phyloP scores from a whole-genome alignment of 148 eudicot species.

The Cornus controversa region DNA sequence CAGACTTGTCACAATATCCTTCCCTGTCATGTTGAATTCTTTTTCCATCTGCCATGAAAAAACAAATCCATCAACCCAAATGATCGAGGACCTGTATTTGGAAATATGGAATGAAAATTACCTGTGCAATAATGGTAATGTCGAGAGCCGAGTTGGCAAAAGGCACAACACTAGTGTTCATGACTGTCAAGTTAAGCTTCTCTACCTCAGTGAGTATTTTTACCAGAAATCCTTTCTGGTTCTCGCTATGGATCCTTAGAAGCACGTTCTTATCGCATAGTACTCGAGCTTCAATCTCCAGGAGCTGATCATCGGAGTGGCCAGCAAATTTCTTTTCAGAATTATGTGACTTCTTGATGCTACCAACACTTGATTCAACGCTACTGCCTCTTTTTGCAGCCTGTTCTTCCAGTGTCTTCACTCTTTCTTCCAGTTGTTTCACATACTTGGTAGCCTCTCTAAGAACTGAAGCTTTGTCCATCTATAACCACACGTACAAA shows the following conservation, averaged over 20 bases:
- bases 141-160: slow-evolving; percentile 26
- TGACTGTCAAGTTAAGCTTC: slow-evolving; percentile 23
- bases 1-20: too few relatives aligned
- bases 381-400: neutral
- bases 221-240: slow-evolving; percentile 18
- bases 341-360: slow-evolving; percentile 18
- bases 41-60: too few relatives aligned
- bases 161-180: slow-evolving; percentile 21
- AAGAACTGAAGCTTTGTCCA: slow-evolving; percentile 45
- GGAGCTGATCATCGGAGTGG: neutral
- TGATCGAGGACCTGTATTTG: too few relatives aligned
- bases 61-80: too few relatives aligned
- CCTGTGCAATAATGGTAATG: slow-evolving; percentile 30
- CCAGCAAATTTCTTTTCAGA: neutral
- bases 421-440: slow-evolving; percentile 38
- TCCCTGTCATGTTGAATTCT: too few relatives aligned
- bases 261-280: slow-evolving; percentile 21
- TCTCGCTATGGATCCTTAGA: slow-evolving; percentile 29
- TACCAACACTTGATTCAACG: slow-evolving; percentile 27
- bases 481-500: too few relatives aligned
- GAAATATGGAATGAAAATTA: neutral
- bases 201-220: slow-evolving; percentile 23
- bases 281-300: slow-evolving; percentile 34
- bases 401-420: slow-evolving; percentile 24
- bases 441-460: slow-evolving; percentile 34